Percentiles rank a stretch among this genome's conserved stretches.
phyloP scores from a whole-genome alignment of 129 eudicot species.

The Calendula officinalis region DNA sequence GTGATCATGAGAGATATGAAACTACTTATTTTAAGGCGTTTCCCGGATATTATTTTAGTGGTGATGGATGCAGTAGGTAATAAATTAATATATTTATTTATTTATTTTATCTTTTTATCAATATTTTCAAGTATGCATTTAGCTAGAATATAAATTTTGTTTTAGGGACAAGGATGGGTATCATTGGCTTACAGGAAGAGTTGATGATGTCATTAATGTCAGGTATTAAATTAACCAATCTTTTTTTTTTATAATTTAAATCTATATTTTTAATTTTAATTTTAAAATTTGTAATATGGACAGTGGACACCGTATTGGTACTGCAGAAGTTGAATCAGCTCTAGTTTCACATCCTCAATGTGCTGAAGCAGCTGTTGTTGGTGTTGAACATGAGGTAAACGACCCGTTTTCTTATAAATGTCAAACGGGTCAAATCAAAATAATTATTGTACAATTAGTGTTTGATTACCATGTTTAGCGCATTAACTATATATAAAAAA shows the following conservation, averaged over 20 bases:
- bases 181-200: conserved; percentile 96
- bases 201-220: conserved; percentile 92
- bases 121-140: conserved; percentile 8
- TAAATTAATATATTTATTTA: conserved; percentile 1
- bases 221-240: conserved; percentile 61
- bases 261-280: too few relatives aligned
- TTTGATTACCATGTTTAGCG: not conserved
- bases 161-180: conserved; percentile 90
- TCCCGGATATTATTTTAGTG: conserved; percentile 95
- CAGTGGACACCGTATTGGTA: conserved; percentile 99
- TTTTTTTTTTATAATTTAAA: too few relatives aligned
- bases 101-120: not conserved
- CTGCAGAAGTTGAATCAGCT: conserved; percentile 99
- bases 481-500: too few relatives aligned
- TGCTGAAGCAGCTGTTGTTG: conserved; percentile 99
- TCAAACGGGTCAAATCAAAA: conserved; percentile 1
- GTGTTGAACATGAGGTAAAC: conserved; percentile 93
- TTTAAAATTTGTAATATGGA: conserved; percentile 15
- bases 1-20: conserved; percentile 98
- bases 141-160: not conserved
- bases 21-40: conserved; percentile 86
- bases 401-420: not conserved
- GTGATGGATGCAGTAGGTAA: conserved; percentile 98
- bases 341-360: conserved; percentile 95
- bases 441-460: not conserved